Evolutionary conservation across 2,329 filamentous ascomycete species (phyloP).

Genomic region (Orbilia oligospora): DNA sequence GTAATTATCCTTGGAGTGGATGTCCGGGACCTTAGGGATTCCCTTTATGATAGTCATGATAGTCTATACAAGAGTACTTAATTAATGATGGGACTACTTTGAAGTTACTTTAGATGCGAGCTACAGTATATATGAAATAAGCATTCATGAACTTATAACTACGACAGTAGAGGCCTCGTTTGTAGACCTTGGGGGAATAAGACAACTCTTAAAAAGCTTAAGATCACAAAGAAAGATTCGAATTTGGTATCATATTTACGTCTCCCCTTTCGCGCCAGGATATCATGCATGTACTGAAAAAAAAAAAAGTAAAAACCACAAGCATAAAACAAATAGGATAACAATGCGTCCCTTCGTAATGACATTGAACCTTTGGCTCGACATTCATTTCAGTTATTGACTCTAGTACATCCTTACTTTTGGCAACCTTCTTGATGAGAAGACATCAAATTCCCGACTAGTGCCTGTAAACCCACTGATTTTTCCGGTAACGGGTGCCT

Average conservation of each 20-base stretch:
- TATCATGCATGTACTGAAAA: conserved; percentile 30
- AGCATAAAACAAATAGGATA: neutral
- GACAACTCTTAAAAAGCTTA: neutral
- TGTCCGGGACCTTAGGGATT: conserved; percentile 60
- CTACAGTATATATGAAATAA: neutral
- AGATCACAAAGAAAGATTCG: conserved; percentile 4
- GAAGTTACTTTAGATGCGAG: too few relatives aligned
- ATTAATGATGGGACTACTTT: too few relatives aligned
- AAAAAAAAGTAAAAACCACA: neutral
- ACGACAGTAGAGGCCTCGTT: too few relatives aligned
- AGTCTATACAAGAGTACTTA: too few relatives aligned
- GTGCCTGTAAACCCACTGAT: conserved; percentile 79
- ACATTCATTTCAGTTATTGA: neutral
- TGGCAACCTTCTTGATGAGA: conserved; percentile 61
- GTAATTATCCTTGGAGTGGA: conserved; percentile 65
- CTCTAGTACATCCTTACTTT: conserved; percentile 43
- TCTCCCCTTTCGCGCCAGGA: conserved; percentile 28
- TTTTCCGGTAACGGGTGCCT: conserved; percentile 73
- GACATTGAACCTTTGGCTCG: neutral
- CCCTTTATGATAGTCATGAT: neutral
- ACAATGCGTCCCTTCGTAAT: neutral
- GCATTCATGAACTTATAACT: neutral
- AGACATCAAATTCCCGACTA: conserved; percentile 72
- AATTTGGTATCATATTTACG: conserved; percentile 30
- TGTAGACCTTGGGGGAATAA: neutral